phyloP scores from a whole-genome alignment of 2,329 filamentous ascomycete genomes.

The Hypoxylon sp. region DNA sequence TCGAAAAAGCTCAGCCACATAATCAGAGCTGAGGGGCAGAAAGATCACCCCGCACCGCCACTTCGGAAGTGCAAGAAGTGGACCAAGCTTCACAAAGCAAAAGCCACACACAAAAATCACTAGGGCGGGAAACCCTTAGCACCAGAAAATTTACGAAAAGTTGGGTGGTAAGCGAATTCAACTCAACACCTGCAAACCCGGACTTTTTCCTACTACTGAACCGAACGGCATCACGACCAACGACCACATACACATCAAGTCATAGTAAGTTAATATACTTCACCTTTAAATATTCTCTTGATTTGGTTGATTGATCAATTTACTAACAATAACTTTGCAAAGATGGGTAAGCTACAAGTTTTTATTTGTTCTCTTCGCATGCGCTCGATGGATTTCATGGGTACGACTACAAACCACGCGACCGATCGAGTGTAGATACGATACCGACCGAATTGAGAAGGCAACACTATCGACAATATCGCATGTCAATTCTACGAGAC shows the following conservation, averaged over 20 bases:
- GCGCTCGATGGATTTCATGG: conserved; percentile 34
- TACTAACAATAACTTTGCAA: conserved; percentile 35
- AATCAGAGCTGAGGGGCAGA: not conserved
- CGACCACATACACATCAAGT: conserved; percentile 53
- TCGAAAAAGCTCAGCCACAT: not conserved
- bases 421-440: conserved; percentile 20
- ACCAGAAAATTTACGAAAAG: conserved; percentile 45
- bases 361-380: conserved; percentile 22
- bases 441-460: conserved; percentile 34
- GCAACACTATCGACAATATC: not conserved
- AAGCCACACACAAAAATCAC: conserved; percentile 37
- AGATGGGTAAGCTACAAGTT: conserved; percentile 46
- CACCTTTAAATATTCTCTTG: too few relatives aligned
- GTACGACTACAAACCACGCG: conserved; percentile 16
- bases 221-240: conserved; percentile 48
- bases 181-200: conserved; percentile 38
- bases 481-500: not conserved
- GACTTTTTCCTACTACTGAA: conserved; percentile 39
- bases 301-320: conserved; percentile 12
- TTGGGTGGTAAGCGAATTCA: conserved; percentile 43
- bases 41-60: conserved; percentile 2
- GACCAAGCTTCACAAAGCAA: conserved; percentile 10
- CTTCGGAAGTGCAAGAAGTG: too few relatives aligned
- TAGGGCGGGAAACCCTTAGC: conserved; percentile 48
- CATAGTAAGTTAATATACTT: conserved; percentile 56